Evolutionary conservation across 2,329 filamentous ascomycete species (phyloP), one percentile per base, ranked within the genome.

Genomic region (Fusarium longipes): DNA sequence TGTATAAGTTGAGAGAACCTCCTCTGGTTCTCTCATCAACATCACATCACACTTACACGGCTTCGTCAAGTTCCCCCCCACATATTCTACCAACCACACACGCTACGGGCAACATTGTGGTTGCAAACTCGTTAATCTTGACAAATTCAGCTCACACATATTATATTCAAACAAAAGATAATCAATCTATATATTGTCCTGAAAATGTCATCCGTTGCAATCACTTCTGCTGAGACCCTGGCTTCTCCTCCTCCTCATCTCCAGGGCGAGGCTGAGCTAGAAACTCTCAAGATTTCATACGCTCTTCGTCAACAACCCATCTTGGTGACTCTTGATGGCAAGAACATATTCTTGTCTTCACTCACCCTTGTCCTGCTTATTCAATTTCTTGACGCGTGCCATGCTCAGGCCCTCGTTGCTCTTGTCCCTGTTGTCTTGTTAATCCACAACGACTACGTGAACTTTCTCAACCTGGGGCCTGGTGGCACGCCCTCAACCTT

Each of bases 401-500:
- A 83, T 20, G 81, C 85, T 38, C 82, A 86, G 66, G 73, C 81
- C 48, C 72, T 88, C 47, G 80, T 89, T 49, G 74, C 83, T 20
- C 68, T 85, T n/a, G 75, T 83, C 9, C 85, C 86, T 2, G 45
- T 82, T 25, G 64, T 81, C 29, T 75, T 87, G 8, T 80, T 86
- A 61, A 78, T 92, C 70, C 87, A 88, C 74, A 87, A 88, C 74
- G 91, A 95, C 81, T 96, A 93, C 78, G 81, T 83, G 52, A 90
- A 89, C 75, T 96, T 93, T 78, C 81, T 95, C 66, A 86, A 86
- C 36, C 87, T 96, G 20, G 93, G 93, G 0, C 92, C 92, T 1
- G 93, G 93, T 24, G 93, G 93, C 59, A 95, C 91, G 0, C 92
- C 93, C 1, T 85, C 89, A 4, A 96, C 91, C 1, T 86, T 91